phyloP scores from a whole-genome alignment of 352 stramenopile genomes.

The Pythium myriotylum region DNA sequence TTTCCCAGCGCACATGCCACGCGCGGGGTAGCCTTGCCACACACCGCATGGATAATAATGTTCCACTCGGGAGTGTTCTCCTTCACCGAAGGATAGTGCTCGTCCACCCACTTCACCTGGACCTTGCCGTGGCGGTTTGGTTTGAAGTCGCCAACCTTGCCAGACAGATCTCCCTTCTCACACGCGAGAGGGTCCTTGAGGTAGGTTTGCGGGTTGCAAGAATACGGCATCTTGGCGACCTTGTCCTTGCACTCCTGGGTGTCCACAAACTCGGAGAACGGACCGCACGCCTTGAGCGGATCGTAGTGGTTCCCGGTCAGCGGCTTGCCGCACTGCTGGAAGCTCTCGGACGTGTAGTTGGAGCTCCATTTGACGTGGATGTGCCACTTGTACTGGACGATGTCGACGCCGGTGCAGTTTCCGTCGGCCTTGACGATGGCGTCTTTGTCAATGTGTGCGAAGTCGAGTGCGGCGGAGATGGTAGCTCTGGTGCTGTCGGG shows the following conservation, averaged over 20 bases:
- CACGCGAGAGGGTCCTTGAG: slow-evolving; percentile 17
- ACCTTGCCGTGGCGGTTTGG: slow-evolving; percentile 17
- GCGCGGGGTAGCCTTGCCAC: slow-evolving; percentile 31
- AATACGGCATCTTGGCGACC: not conserved
- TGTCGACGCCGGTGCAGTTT: too few relatives aligned
- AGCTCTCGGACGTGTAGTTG: too few relatives aligned
- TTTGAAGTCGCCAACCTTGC: slow-evolving; percentile 37
- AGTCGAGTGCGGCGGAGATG: slow-evolving; percentile 49
- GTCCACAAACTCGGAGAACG: slow-evolving; percentile 38
- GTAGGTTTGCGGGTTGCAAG: slow-evolving; percentile 25
- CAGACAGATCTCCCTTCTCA: slow-evolving; percentile 37
- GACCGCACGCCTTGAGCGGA: too few relatives aligned
- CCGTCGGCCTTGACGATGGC: too few relatives aligned
- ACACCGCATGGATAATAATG: slow-evolving; percentile 39
- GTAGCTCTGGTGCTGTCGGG: slow-evolving; percentile 37
- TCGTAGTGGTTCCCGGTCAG: too few relatives aligned
- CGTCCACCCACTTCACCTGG: slow-evolving; percentile 23
- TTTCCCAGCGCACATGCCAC: slow-evolving; percentile 29
- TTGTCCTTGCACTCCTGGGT: slow-evolving; percentile 26
- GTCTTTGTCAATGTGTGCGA: too few relatives aligned
- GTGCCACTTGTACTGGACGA: too few relatives aligned
- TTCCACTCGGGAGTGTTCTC: slow-evolving; percentile 38
- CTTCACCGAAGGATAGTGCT: slow-evolving; percentile 25
- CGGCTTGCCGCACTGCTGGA: too few relatives aligned
- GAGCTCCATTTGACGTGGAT: too few relatives aligned